Evolutionary conservation across 768 basidiomycete genomes (phyloP), one percentile per base, ranked within the genome.

Genomic region (Xerocomellus intermedius): DNA sequence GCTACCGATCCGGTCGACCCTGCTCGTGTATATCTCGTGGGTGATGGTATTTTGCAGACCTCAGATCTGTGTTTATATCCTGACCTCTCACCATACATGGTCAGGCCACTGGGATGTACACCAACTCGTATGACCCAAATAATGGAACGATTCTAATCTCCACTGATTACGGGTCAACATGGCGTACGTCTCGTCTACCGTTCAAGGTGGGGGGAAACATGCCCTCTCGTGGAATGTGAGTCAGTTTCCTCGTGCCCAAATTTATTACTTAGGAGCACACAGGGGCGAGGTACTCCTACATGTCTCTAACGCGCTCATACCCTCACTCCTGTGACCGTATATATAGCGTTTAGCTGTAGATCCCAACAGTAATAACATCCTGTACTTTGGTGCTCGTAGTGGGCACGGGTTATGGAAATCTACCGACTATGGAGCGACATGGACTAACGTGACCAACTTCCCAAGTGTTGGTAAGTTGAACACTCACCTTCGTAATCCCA

Each of bases 331-430:
- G 12, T 48, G n/a, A n/a, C n/a, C n/a, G 7, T 3, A 22, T 42
- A 28, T 9, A 37, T 30, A 86, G 82, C 79, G 85, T 48, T 76
- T 87, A 32, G 82, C 74, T 10, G 70, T 87, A 38, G 85, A 87
- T 60, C 86, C 85, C 6, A 80, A 85, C 65, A 75, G 74, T 57
- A 84, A 85, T 65, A 76, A 75, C 28, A 78, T 86, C 49, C 65
- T 88, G 5, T 84, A 77, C 70, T 85, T 86, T 54, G 85, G 84
- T 55, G 83, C 85, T 7, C 75, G 82, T 33, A 80, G 80, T 54
- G 86, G 86, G 7, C 76, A 85, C 48, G 85, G 86, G 5, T 73
- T 87, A 16, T 86, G 81, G 80, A 86, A 84, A 64, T 85, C 84
- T 5, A 82, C 81, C 0, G 71, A 86, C 59, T 82, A 72, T 52